Evolutionary conservation across 2,329 filamentous ascomycete genomes (phyloP).

Genomic region (Trichoderma afroharzianum): DNA sequence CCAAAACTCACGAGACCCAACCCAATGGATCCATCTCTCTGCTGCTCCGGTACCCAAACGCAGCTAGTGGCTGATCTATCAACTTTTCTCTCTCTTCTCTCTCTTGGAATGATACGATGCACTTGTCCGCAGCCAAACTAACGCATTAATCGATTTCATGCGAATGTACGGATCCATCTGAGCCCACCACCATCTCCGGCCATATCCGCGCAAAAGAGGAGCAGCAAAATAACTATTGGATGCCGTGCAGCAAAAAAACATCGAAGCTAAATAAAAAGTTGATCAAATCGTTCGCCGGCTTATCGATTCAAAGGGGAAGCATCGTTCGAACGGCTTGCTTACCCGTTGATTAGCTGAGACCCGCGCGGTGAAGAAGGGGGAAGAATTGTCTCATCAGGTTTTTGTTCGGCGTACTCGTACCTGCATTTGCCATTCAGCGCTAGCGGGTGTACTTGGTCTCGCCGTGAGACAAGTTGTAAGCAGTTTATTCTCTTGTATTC

Average conservation of each 20-base stretch:
- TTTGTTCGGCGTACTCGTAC: not conserved
- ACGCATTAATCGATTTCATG: not conserved
- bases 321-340: not conserved
- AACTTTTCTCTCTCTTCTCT: not conserved
- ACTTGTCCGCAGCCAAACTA: not conserved
- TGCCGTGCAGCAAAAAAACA: not conserved
- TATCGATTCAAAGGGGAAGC: not conserved
- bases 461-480: not conserved
- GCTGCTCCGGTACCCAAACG: not conserved
- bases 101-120: not conserved
- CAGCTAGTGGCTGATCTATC: not conserved
- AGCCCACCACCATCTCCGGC: not conserved
- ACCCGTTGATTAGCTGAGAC: not conserved
- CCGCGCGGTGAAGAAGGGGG: not conserved
- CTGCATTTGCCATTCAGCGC: not conserved
- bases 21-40: not conserved
- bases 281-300: not conserved
- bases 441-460: not conserved
- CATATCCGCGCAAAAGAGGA: not conserved
- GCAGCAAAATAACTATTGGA: not conserved
- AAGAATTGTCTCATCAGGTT: not conserved
- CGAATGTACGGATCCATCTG: not conserved
- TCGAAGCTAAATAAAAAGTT: not conserved
- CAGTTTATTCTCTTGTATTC: not conserved
- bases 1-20: not conserved